Evolutionary conservation across 495 filamentous ascomycete genomes (phyloP).

Genomic region (Penicillium cosmopolitanum): DNA sequence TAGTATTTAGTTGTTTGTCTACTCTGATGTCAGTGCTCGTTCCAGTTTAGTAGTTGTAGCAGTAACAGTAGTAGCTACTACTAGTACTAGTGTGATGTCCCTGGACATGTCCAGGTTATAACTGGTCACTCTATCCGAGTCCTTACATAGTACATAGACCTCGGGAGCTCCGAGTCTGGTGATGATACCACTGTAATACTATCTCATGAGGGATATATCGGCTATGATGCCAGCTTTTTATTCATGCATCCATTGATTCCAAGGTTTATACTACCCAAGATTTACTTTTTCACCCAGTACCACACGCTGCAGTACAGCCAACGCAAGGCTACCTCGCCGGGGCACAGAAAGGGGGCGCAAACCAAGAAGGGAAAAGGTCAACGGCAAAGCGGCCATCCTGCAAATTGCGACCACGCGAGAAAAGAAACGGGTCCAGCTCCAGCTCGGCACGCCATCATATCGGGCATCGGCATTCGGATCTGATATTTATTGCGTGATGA

Average conservation of each 20-base stretch:
- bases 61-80: too few relatives aligned
- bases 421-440: neutral
- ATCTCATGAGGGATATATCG: too few relatives aligned
- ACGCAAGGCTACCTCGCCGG: neutral
- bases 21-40: too few relatives aligned
- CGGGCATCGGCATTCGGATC: neutral
- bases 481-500: slow-evolving; percentile 4
- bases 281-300: neutral
- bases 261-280: neutral
- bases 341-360: neutral
- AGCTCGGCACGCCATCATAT: neutral
- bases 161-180: too few relatives aligned
- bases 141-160: too few relatives aligned
- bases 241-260: neutral
- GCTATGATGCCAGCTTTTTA: neutral
- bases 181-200: too few relatives aligned
- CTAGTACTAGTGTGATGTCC: too few relatives aligned
- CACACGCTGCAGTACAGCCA: neutral
- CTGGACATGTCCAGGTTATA: too few relatives aligned
- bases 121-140: too few relatives aligned
- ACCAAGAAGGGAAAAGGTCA: neutral
- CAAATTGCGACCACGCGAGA: slow-evolving; percentile 11
- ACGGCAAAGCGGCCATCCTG: neutral
- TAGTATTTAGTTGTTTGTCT: too few relatives aligned
- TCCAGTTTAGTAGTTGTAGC: too few relatives aligned